Conservation (phyloP, 768 basidiomycete species). For the Russula dissimulans region DNA sequence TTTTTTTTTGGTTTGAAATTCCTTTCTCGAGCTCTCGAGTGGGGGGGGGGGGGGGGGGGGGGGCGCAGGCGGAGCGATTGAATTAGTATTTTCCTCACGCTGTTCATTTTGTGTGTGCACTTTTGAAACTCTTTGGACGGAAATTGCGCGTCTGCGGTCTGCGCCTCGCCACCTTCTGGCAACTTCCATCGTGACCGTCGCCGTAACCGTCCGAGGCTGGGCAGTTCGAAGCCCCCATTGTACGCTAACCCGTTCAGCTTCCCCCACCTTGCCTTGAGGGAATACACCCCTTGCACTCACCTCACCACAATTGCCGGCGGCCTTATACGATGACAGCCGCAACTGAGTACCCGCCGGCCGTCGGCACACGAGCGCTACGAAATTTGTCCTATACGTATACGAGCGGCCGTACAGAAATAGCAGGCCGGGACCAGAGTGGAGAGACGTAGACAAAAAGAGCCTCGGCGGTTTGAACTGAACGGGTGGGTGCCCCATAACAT, state of each 20-base stretch:
- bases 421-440: neutral
- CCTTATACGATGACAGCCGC: neutral
- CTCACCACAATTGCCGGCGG: conserved; percentile 7
- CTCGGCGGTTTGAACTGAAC: neutral
- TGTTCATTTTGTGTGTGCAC: neutral
- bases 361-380: neutral
- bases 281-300: neutral
- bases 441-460: neutral
- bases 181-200: conserved; percentile 1
- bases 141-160: conserved; percentile 6
- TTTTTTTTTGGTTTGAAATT: neutral
- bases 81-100: conserved; percentile 6
- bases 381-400: neutral
- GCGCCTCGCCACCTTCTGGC: neutral
- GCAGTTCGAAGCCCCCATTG: conserved; percentile 5
- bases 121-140: conserved; percentile 3
- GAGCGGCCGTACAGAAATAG: neutral
- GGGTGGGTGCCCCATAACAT: neutral
- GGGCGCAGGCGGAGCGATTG: neutral
- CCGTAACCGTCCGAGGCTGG: conserved; percentile 5
- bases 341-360: neutral
- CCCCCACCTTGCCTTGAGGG: neutral
- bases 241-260: conserved; percentile 5
- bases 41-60: neutral
- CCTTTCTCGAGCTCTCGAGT: neutral